phyloP scores from a whole-genome alignment of 495 filamentous ascomycete species.

The Neurospora sp. region DNA sequence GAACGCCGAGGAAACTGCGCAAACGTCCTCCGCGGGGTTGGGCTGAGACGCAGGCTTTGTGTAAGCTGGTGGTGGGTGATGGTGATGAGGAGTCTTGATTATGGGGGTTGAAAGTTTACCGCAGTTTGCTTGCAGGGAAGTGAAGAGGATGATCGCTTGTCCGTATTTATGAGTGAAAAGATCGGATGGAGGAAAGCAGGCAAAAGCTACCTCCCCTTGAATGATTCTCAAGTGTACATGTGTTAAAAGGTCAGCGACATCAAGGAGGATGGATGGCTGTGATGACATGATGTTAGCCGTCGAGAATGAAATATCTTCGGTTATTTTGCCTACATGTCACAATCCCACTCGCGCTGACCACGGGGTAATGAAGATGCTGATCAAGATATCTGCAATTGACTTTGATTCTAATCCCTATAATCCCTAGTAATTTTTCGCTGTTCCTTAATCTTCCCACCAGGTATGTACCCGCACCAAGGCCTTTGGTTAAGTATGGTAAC shows the following conservation, averaged over 20 bases:
- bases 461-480: neutral
- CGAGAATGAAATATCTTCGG: neutral
- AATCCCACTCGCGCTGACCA: neutral
- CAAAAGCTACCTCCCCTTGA: neutral
- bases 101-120: neutral
- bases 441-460: neutral
- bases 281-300: neutral
- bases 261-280: neutral
- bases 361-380: neutral
- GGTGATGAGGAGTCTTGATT: neutral
- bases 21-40: constrained; percentile 33
- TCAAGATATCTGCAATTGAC: neutral
- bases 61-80: constrained; percentile 11
- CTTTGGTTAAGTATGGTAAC: neutral
- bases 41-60: constrained; percentile 19
- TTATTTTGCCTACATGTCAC: neutral
- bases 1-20: constrained; percentile 34
- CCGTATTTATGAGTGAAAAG: too few relatives aligned
- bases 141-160: neutral
- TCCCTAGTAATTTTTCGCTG: neutral
- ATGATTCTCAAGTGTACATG: neutral
- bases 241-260: neutral
- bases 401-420: neutral
- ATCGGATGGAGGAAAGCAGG: too few relatives aligned
- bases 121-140: neutral